These are phyloP conservation scores for Colletotrichum sp. DNA, from an alignment of 2,329 filamentous ascomycete genomes.

Conservation along the genomic window DNA sequence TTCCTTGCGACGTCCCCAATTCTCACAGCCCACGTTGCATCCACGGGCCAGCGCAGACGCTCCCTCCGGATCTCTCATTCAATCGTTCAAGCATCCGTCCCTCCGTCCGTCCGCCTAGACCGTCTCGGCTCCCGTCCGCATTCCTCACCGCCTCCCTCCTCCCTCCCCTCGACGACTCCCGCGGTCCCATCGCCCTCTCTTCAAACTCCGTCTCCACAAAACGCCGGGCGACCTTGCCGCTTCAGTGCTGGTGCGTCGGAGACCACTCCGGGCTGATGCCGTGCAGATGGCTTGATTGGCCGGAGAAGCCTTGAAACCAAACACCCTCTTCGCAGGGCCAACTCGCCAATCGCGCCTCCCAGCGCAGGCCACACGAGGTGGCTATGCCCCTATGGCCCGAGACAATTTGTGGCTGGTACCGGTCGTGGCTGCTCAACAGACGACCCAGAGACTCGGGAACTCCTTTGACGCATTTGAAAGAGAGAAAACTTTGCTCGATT, in stretches of 20 bases:
- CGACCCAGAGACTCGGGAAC: background rate
- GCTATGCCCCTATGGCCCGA: conserved; percentile 5
- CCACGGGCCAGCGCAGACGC: background rate
- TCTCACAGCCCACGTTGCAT: background rate
- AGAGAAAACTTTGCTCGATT: background rate
- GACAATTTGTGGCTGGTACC: conserved; percentile 5
- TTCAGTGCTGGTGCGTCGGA: conserved; percentile 18
- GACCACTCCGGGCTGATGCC: conserved; percentile 1
- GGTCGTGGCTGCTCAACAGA: background rate
- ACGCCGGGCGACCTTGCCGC: conserved; percentile 7
- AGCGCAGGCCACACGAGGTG: background rate
- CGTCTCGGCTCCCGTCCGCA: conserved; percentile 2
- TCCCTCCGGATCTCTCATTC: background rate
- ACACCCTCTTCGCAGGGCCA: background rate
- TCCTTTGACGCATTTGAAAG: background rate
- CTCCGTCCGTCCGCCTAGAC: background rate
- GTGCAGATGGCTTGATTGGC: conserved; percentile 5
- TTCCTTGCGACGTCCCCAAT: background rate
- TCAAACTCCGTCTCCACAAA: background rate
- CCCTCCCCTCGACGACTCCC: background rate
- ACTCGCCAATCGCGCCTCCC: conserved; percentile 2
- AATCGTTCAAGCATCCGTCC: background rate
- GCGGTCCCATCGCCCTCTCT: background rate
- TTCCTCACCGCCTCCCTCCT: conserved; percentile 13
- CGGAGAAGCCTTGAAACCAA: background rate